These are phyloP conservation scores for Vinca minor DNA, from an alignment of 257 asterid genomes.

Conservation along the genomic window DNA sequence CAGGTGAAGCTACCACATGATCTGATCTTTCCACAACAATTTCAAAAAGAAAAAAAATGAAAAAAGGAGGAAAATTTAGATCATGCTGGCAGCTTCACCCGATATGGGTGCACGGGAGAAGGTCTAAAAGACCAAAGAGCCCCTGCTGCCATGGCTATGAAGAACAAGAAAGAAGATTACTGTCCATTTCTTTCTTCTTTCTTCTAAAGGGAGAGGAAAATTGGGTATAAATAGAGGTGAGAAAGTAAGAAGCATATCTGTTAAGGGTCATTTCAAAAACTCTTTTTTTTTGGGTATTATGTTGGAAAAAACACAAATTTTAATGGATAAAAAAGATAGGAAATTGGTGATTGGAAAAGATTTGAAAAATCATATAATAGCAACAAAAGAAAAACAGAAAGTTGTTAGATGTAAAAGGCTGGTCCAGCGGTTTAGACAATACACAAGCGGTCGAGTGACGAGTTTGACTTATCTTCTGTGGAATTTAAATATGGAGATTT, in stretches of 20 bases:
- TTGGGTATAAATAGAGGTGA: slow-evolving; percentile 30
- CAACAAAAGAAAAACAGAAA: slow-evolving; percentile 5
- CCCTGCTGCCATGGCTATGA: background rate
- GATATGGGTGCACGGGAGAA: slow-evolving; percentile 25
- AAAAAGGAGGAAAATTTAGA: slow-evolving; percentile 40
- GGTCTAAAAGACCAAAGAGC: slow-evolving; percentile 13
- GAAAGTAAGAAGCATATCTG: slow-evolving; percentile 1
- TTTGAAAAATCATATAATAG: slow-evolving; percentile 16
- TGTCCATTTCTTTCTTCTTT: slow-evolving; percentile 4
- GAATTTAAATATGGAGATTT: no score
- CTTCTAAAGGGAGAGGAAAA: slow-evolving; percentile 11
- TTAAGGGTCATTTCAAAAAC: slow-evolving; percentile 3
- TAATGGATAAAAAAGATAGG: slow-evolving; percentile 29
- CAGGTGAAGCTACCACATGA: slow-evolving; percentile 73
- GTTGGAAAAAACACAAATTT: background rate
- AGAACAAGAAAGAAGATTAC: background rate
- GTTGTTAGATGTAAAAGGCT: slow-evolving; percentile 6
- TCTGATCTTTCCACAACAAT: slow-evolving; percentile 33
- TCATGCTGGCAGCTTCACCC: slow-evolving; percentile 91
- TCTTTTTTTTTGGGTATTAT: no score
- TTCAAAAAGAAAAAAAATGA: background rate
- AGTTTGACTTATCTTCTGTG: no score
- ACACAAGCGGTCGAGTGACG: no score
- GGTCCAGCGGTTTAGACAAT: no score
- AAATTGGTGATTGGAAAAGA: slow-evolving; percentile 25